Evolutionary conservation across 2,329 filamentous ascomycete species (phyloP).

Genomic region (Penicillium capsulatum): DNA sequence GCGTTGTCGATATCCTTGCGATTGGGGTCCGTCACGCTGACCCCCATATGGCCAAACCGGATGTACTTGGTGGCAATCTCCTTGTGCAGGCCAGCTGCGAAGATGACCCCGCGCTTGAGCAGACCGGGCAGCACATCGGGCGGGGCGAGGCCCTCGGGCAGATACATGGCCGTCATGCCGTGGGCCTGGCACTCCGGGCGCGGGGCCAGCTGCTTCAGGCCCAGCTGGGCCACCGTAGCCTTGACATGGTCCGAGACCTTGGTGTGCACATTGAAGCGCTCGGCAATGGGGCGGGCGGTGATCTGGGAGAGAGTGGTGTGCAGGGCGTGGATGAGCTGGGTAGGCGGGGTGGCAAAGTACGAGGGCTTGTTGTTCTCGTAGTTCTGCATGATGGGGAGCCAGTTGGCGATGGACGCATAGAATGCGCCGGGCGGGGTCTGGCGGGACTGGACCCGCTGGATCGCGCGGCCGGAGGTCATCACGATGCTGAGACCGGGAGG

Average conservation of each 20-base stretch:
- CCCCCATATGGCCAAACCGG: constrained; percentile 96
- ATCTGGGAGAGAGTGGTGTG: constrained; percentile 87
- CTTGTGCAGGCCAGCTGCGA: constrained; percentile 93
- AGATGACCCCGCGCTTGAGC: constrained; percentile 81
- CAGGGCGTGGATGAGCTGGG: constrained; percentile 87
- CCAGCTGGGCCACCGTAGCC: constrained; percentile 71
- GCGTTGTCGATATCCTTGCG: constrained; percentile 81
- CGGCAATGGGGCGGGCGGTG: constrained; percentile 69
- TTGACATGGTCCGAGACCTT: constrained; percentile 81
- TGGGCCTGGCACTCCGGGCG: constrained; percentile 90
- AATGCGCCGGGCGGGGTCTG: constrained; percentile 81
- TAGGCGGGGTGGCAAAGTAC: constrained; percentile 95
- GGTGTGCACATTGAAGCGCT: constrained; percentile 78
- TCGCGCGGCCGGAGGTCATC: constrained; percentile 85
- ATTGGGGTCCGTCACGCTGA: constrained; percentile 77
- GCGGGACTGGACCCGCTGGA: constrained; percentile 72
- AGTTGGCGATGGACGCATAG: constrained; percentile 96
- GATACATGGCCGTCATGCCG: constrained; percentile 95
- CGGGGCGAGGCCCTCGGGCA: constrained; percentile 77
- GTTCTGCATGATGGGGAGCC: constrained; percentile 97
- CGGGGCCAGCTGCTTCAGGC: constrained; percentile 78
- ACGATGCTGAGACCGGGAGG: constrained; percentile 91
- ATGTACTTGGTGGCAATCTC: constrained; percentile 92
- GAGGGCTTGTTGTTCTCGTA: constrained; percentile 97
- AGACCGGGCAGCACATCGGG: constrained; percentile 81